Evolutionary conservation across 768 basidiomycete species (phyloP), one percentile per base, ranked within the genome.

Genomic region (Bullera alba): DNA sequence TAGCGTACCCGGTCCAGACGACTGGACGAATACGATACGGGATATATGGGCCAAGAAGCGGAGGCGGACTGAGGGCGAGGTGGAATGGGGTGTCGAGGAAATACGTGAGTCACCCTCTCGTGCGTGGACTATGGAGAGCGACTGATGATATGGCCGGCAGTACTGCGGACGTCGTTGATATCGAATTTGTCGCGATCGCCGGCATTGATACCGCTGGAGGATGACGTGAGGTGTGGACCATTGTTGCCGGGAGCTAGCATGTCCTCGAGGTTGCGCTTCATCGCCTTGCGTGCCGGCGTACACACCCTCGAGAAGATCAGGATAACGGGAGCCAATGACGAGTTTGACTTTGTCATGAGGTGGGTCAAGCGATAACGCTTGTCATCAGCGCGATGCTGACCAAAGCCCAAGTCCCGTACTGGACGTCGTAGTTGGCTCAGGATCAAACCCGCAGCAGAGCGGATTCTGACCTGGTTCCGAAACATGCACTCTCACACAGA

Each of bases 221-320:
- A 70, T 42, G 59, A 70, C 50, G 51, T 72, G 28, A 53, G 70
- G 1, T 63, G 69, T 48, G 70, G 70, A 29, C 70, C 70, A 2
- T 56, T 72, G 2, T 36, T 66, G 21, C 70, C 70, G 12, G 63
- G 56, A 8, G 46, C 67, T 12, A 59, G 58, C 29, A 48, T 65
- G 17, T 53, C 56, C 23, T 48, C 63, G 1, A 42, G 67, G n/a
- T 53, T 69, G 14, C 42, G 58, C 6, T 69, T 69, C 50, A 42
- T 69, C 36, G 63, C 67, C 12, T 32, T 69, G n/a, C 41, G 61
- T n/a, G 54, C 60, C 7, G 67, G 67, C 5, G 56, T 63, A 12
- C 63, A 65, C 46, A 53, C 44, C 37, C 56, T 69, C 6, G 67
- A 69, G 14, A 50, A 54, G 41, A 28, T 69, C 27, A 34, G 61